Percentiles rank a stretch among this genome's conserved stretches.
phyloP scores from a whole-genome alignment of 495 filamentous ascomycete species.

The Neurospora pannonica region DNA sequence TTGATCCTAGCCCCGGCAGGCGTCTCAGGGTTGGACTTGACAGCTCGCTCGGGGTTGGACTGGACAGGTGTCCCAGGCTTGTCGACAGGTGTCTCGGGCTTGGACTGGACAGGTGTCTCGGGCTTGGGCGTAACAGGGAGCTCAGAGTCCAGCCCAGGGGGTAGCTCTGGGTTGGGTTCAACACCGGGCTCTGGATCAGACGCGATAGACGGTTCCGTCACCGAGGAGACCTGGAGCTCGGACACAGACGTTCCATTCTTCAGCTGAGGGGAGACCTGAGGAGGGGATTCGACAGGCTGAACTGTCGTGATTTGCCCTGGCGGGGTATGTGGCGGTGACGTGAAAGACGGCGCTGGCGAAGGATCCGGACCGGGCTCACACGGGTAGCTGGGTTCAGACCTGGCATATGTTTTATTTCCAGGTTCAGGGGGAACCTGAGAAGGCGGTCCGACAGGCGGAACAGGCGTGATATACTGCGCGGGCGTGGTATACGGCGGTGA shows the following conservation, averaged over 20 bases:
- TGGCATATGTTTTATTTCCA: not conserved
- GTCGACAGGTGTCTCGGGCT: not conserved
- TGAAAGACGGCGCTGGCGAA: not conserved
- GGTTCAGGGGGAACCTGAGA: not conserved
- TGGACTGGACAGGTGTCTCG: not conserved
- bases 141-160: not conserved
- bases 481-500: not conserved
- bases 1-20: not conserved
- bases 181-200: not conserved
- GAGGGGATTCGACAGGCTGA: not conserved
- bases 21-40: not conserved
- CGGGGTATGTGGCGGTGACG: not conserved
- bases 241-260: not conserved
- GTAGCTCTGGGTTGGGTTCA: not conserved
- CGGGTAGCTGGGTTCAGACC: not conserved
- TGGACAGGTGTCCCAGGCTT: no score
- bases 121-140: not conserved
- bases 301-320: not conserved
- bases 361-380: not conserved
- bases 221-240: not conserved
- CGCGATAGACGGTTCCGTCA: not conserved
- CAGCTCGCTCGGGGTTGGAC: no score
- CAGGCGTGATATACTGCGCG: not conserved
- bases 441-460: not conserved
- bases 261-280: not conserved